Percentiles rank a stretch among this genome's conserved stretches.
These are phyloP conservation scores for Nakazawaea holstii DNA, from an alignment of 805 yeast genomes.

Conservation along the genomic window DNA sequence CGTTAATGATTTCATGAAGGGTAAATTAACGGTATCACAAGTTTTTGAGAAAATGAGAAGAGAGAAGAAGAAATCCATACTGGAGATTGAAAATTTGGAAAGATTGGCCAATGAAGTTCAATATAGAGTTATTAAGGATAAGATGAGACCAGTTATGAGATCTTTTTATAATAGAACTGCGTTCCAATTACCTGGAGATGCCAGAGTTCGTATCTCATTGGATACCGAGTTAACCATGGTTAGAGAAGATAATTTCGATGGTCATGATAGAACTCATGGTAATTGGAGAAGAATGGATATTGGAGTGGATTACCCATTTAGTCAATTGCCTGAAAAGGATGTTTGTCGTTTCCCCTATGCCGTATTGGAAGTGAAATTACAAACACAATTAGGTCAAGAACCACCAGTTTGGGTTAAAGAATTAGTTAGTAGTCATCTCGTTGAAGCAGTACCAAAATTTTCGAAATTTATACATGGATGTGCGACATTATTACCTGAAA, in stretches of 20 bases:
- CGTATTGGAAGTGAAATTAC: slow-evolving; percentile 92
- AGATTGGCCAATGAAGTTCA: slow-evolving; percentile 91
- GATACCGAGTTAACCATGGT: slow-evolving; percentile 98
- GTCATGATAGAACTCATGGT: slow-evolving; percentile 71
- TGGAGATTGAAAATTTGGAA: slow-evolving; percentile 90
- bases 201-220: slow-evolving; percentile 95
- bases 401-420: slow-evolving; percentile 98
- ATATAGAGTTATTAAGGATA: slow-evolving; percentile 70
- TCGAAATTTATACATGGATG: slow-evolving; percentile 97
- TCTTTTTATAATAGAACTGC: slow-evolving; percentile 98
- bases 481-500: slow-evolving; percentile 84
- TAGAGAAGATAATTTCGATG: slow-evolving; percentile 92
- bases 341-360: slow-evolving; percentile 96
- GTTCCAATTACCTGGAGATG: slow-evolving; percentile 98
- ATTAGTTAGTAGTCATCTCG: slow-evolving; percentile 84
- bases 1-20: slow-evolving; percentile 78
- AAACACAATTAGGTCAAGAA: slow-evolving; percentile 97
- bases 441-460: slow-evolving; percentile 97
- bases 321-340: slow-evolving; percentile 77
- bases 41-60: slow-evolving; percentile 89
- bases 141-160: slow-evolving; percentile 89
- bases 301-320: slow-evolving; percentile 95
- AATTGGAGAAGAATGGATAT: slow-evolving; percentile 99
- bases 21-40: slow-evolving; percentile 80
- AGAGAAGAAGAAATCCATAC: slow-evolving; percentile 81